phyloP scores from a whole-genome alignment of 257 asterid genomes.

The Nicotiana knightiana region DNA sequence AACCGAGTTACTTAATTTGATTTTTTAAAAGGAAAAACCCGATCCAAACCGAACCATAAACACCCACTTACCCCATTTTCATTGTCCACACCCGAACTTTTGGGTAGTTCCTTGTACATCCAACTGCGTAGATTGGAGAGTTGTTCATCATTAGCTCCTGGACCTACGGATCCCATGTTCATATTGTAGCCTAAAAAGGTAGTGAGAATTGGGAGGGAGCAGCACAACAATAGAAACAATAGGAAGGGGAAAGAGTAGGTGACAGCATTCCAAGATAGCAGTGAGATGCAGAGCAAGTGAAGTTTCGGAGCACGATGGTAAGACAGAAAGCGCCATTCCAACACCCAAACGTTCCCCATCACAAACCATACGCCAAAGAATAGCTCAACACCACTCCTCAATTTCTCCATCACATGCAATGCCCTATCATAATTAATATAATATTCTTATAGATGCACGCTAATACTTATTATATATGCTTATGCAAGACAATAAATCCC shows the following conservation, averaged over 20 bases:
- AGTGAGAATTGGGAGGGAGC: constrained; percentile 72
- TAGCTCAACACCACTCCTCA: constrained; percentile 56
- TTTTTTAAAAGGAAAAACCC: too few species aligned
- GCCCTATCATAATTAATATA: not conserved
- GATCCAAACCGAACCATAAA: too few species aligned
- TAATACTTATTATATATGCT: too few species aligned
- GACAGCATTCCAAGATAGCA: constrained; percentile 83
- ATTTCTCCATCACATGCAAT: constrained; percentile 43
- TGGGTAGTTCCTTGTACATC: constrained; percentile 30
- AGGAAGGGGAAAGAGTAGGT: constrained; percentile 86
- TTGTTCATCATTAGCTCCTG: constrained; percentile 82
- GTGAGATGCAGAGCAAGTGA: constrained; percentile 73
- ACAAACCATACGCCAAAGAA: constrained; percentile 94
- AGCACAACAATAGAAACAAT: constrained; percentile 69
- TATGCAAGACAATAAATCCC: too few species aligned
- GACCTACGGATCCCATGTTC: constrained; percentile 58
- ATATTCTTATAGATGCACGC: too few species aligned
- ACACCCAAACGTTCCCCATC: constrained; percentile 93
- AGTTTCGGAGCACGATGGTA: constrained; percentile 64
- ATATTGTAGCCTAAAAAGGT: constrained; percentile 75
- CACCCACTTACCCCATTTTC: constrained; percentile 43
- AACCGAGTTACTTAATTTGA: too few species aligned
- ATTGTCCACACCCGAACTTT: constrained; percentile 22
- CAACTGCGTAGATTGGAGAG: constrained; percentile 54
- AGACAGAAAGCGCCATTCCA: constrained; percentile 71